Evolutionary conservation across 2,329 filamentous ascomycete genomes (phyloP).

Genomic region (Albophoma yamanashiensis): DNA sequence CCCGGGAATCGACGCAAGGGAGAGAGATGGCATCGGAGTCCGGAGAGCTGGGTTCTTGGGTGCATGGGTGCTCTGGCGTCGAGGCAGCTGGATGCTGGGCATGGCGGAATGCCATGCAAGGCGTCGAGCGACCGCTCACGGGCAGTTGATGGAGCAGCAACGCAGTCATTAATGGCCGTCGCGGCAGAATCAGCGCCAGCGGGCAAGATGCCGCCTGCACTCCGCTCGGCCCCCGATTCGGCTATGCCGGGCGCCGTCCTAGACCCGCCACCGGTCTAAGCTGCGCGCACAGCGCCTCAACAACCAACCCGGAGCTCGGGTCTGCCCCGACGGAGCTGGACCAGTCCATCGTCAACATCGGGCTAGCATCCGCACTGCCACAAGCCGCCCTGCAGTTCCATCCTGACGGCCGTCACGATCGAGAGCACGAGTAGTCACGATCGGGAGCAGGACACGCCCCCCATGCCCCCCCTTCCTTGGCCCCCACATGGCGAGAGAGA

Average conservation of each 20-base stretch:
- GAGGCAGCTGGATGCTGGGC: neutral
- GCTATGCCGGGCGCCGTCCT: neutral
- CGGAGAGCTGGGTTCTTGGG: neutral
- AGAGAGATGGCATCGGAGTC: neutral
- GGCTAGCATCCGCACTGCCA: neutral
- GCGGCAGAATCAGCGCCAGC: neutral
- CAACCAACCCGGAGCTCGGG: neutral
- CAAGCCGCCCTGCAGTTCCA: neutral
- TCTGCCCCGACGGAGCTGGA: neutral
- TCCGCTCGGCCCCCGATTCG: neutral
- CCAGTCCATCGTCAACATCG: neutral
- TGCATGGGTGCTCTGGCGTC: neutral
- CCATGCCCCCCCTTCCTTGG: neutral
- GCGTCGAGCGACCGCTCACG: neutral
- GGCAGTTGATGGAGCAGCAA: neutral
- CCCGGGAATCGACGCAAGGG: neutral
- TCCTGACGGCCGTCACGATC: neutral
- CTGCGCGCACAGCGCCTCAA: neutral
- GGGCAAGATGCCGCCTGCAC: neutral
- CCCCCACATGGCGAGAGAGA: neutral
- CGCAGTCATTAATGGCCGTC: neutral
- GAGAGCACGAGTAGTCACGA: neutral
- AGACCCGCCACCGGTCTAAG: neutral
- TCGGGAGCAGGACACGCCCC: neutral
- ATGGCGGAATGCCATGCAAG: neutral